Base-by-base conservation (phyloP, 2,329 filamentous ascomycete species). In the Fusarium hostae region DNA sequence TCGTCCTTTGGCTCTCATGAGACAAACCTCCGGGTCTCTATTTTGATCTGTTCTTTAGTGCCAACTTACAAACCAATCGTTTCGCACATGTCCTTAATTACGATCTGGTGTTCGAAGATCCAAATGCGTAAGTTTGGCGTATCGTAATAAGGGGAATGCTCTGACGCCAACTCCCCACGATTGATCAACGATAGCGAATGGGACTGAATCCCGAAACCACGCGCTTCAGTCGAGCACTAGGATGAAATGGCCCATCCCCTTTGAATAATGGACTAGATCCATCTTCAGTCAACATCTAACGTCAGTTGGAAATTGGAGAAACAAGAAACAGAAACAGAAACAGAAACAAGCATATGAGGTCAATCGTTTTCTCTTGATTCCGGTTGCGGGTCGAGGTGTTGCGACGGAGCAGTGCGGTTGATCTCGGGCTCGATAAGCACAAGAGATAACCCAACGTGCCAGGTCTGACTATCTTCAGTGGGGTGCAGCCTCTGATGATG, bases 321-420 rank as follows among this genome's bases (percentile, higher is more conserved):
- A 47, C 39, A 34, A 26, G 32, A 48, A 51, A 35, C 18, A 39
- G 41, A 59, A 28, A 44, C 22, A 32, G 32, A 34, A 48, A 47
- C 26, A n/a, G 57, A 66, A 73, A 69, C 50, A 59, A 44, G 64
- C 57, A 58, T 58, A 62, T 71, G 55, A 67, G 59, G 61, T 75
- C 67, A 74, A 67, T 72, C 74, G 68, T 55, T 69, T 70, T 76
- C 62, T 75, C 52, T 76, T 76, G 67, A 66, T 71, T 76, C 45
- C 65, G 66, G 47, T 45, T 64, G 63, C 37, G 50, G 70, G 65
- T 18, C 50, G 50, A 51, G 56, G 57, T 54, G 45, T 58, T 66
- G 72, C 52, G 62, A 72, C 34, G 39, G 56, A 44, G 52, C 50
- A 50, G 59, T 62, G 70, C 60, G 61, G 59, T 41, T 66, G 59